Percentiles rank a stretch among this genome's conserved stretches.
phyloP scores from a whole-genome alignment of 176 grass and related monocot genomes.

The Stipa capillata region DNA sequence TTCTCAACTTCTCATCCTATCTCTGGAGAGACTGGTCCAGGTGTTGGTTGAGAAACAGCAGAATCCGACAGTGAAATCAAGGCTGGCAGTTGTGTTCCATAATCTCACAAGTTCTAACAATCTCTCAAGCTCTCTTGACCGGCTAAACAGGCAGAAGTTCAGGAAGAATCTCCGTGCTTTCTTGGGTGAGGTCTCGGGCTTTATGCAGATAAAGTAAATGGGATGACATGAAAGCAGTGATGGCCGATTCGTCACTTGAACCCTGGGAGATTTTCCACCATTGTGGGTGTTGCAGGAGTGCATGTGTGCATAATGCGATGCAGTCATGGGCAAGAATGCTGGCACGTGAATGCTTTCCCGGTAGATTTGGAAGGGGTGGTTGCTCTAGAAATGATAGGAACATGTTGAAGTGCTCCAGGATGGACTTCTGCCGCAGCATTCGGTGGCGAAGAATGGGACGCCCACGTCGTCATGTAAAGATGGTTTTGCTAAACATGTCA shows the following conservation, averaged over 20 bases:
- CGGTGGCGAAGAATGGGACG: not conserved
- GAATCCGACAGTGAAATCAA: constrained; percentile 62
- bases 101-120: constrained; percentile 70
- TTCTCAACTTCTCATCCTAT: constrained; percentile 4
- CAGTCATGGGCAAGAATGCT: not conserved
- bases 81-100: constrained; percentile 70
- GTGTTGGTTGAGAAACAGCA: constrained; percentile 66
- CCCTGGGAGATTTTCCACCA: not conserved
- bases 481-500: too few species aligned
- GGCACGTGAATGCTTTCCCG: not conserved
- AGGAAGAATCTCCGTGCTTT: constrained; percentile 85
- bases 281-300: not conserved
- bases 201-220: constrained; percentile 71
- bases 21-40: constrained; percentile 67
- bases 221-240: not conserved
- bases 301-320: not conserved
- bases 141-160: constrained; percentile 73
- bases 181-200: constrained; percentile 60
- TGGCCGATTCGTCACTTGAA: not conserved
- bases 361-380: not conserved
- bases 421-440: too few species aligned
- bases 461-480: constrained; percentile 13
- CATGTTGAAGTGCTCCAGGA: too few species aligned
- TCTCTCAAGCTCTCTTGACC: constrained; percentile 63
- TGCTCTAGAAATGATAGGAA: constrained; percentile 5